Base-by-base conservation (phyloP, 805 yeast species). In the Sugiyamaella mastotermitis region DNA sequence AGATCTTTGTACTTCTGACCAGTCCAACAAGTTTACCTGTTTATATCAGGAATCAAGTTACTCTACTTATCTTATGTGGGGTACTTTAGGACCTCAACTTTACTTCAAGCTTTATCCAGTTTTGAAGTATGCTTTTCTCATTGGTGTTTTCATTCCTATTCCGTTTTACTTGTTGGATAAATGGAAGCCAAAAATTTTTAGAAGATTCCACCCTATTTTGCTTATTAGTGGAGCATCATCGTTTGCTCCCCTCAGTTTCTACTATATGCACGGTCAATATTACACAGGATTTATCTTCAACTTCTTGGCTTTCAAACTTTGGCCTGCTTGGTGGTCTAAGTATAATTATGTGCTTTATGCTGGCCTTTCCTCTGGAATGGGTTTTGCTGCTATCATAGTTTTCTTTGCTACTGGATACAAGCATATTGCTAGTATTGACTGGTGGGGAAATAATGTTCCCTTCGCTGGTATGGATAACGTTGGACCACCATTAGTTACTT, bases 301-400 rank as follows among this genome's bases (percentile, higher is more conserved):
- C 66, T 65, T 61, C 44, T 53, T 57, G 37, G 52, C 70, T 41
- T 65, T 66, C 37, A 56, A 57, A 36, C 52, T 61, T 37, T 71
- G 67, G 43, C 51, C 65, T 6, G 50, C 57, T 20, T 71, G 76
- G 76, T 71, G 76, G 76, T 68, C 66, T 35, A 70, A 68, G 52
- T 71, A 71, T 51, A 69, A 70, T 46, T 71, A 71, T 46, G 62
- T 71, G 11, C 53, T 71, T 31, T 66, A 70, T 24, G 65, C 71
- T 42, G 73, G 71, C 2, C 53, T 71, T 5, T 65, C 69, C 3
- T 69, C 74, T 3, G 76, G 76, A 1, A 66, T 66, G 10, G 74
- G 74, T 1, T 66, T 67, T 45, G 63, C 69, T 40, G 71, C 72
- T 0, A 52, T 71, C 35, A 34, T 69, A 31, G 62, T 67, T 13